Percentiles rank a stretch among this genome's conserved stretches.
Evolutionary conservation across 148 eudicot genomes (phyloP).

Genomic region (Amaranthus cruentus): DNA sequence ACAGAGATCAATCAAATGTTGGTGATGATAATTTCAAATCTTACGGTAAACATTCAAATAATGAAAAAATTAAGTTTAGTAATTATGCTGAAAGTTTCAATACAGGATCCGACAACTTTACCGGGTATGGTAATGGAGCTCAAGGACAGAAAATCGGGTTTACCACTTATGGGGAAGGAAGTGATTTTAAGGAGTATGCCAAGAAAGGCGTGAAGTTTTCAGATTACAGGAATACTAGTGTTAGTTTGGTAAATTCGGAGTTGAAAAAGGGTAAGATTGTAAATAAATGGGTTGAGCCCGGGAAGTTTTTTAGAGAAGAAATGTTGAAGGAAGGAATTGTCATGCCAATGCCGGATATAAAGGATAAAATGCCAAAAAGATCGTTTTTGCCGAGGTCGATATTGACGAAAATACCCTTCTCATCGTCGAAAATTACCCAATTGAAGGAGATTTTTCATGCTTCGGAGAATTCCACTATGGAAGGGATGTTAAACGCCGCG

Average conservation of each 20-base stretch:
- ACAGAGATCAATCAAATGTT: constrained; percentile 48
- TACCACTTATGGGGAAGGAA: constrained; percentile 39
- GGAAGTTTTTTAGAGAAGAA: constrained; percentile 66
- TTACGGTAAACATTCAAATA: constrained; percentile 47
- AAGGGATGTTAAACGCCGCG: constrained; percentile 36
- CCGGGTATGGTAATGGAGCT: constrained; percentile 44
- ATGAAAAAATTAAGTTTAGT: constrained; percentile 32
- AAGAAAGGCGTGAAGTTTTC: constrained; percentile 38
- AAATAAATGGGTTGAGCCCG: constrained; percentile 64
- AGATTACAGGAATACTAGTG: constrained; percentile 29
- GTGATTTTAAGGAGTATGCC: constrained; percentile 47
- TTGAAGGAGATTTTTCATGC: constrained; percentile 64
- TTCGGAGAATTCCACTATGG: constrained; percentile 58
- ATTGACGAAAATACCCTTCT: constrained; percentile 57
- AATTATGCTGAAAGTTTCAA: constrained; percentile 46
- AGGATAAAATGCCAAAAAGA: constrained; percentile 77
- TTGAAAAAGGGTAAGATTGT: constrained; percentile 29
- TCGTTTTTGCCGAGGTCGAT: constrained; percentile 70
- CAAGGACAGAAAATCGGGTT: constrained; percentile 30
- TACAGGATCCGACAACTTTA: constrained; percentile 47
- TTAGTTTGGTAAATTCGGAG: constrained; percentile 1
- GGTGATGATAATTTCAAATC: constrained; percentile 47
- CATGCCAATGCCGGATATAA: constrained; percentile 84
- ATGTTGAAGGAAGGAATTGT: constrained; percentile 51
- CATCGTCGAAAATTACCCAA: constrained; percentile 34